phyloP scores from a whole-genome alignment of 768 basidiomycete genomes.

The Rubroboletus satanas region DNA sequence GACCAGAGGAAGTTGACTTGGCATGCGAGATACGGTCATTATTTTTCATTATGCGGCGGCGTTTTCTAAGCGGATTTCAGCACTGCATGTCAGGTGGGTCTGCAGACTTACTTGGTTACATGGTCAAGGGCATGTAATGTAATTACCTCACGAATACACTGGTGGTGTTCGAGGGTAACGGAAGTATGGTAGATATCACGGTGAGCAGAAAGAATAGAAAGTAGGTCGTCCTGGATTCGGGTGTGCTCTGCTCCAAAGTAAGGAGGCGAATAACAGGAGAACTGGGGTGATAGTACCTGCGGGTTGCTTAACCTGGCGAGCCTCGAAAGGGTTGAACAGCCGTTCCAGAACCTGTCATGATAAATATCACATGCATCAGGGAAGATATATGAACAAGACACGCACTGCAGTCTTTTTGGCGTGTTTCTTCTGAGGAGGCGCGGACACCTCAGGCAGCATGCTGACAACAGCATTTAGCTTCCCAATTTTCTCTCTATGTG shows the following conservation, averaged over 20 bases:
- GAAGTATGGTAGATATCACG: conserved; percentile 76
- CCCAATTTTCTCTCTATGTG: conserved; percentile 45
- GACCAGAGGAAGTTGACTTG: conserved; percentile 50
- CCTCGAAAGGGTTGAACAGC: conserved; percentile 51
- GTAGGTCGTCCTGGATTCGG: conserved; percentile 61
- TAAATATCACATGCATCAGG: neutral
- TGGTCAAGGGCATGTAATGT: conserved; percentile 86
- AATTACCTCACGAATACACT: conserved; percentile 60
- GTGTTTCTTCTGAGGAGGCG: conserved; percentile 26
- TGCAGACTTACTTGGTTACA: conserved; percentile 64
- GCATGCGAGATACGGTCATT: conserved; percentile 86
- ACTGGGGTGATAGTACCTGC: conserved; percentile 37
- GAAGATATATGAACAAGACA: conserved; percentile 1
- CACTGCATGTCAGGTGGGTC: neutral
- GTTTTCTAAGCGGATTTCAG: conserved; percentile 58
- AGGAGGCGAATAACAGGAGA: neutral
- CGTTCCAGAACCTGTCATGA: conserved; percentile 50
- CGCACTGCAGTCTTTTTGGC: conserved; percentile 23
- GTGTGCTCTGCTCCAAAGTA: conserved; percentile 38
- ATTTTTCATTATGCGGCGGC: conserved; percentile 85
- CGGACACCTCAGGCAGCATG: conserved; percentile 39
- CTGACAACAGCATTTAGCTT: conserved; percentile 52
- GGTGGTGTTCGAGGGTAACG: conserved; percentile 60
- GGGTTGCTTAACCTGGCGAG: conserved; percentile 50
- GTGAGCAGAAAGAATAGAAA: conserved; percentile 62